Conservation (phyloP, 2,329 filamentous ascomycete genomes). For the Ceratocystiopsis brevicomis region DNA sequence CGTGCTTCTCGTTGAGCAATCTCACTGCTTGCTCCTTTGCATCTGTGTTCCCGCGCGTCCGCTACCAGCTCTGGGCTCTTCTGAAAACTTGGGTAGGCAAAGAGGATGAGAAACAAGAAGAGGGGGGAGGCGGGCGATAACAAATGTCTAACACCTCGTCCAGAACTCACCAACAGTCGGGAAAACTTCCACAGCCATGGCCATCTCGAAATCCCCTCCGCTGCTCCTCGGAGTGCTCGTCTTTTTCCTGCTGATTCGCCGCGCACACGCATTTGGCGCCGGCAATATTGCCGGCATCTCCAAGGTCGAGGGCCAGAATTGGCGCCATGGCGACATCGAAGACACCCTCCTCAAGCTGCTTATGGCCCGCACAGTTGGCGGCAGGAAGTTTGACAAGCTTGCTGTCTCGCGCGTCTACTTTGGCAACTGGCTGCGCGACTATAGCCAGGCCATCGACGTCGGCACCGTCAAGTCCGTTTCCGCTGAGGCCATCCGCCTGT, state of each 20-base stretch:
- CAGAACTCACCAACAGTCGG: too few relatives aligned
- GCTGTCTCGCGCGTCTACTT: constrained; percentile 84
- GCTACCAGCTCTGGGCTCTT: too few relatives aligned
- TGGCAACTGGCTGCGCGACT: constrained; percentile 87
- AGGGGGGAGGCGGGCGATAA: neutral
- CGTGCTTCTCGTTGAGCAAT: neutral
- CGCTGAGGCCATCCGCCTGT: constrained; percentile 73
- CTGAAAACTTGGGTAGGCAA: too few relatives aligned
- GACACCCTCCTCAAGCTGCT: constrained; percentile 61
- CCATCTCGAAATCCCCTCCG: constrained; percentile 15
- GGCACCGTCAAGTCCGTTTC: constrained; percentile 83
- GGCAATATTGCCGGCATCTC: constrained; percentile 73
- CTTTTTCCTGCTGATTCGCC: constrained; percentile 47
- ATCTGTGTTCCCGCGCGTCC: neutral
- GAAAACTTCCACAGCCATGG: neutral
- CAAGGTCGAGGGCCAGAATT: constrained; percentile 70
- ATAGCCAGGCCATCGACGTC: constrained; percentile 85
- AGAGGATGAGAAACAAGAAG: neutral
- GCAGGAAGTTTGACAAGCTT: constrained; percentile 76
- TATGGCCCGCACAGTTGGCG: constrained; percentile 40
- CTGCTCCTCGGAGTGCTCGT: constrained; percentile 37
- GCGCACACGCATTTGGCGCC: constrained; percentile 63
- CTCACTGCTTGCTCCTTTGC: neutral
- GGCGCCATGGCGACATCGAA: constrained; percentile 83
- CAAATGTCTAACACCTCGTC: neutral